These are phyloP conservation scores for Musa beccarii DNA, from an alignment of 176 grass and related monocot genomes.

Conservation along the genomic window DNA sequence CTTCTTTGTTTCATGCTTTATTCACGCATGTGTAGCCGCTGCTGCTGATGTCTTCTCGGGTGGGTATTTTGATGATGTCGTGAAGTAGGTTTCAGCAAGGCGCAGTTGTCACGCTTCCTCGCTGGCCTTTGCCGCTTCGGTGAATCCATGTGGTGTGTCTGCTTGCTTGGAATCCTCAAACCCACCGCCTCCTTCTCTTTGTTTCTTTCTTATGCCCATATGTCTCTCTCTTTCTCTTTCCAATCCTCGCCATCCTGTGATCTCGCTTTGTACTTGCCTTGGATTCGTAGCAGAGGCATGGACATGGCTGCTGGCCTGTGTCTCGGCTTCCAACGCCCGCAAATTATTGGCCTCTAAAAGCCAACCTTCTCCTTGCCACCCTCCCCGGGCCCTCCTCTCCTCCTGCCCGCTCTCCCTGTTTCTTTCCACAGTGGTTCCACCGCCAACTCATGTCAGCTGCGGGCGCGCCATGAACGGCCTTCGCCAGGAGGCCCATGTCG, in stretches of 20 bases:
- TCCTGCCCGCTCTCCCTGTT: neutral
- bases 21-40: neutral
- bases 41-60: too few relatives aligned
- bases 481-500: constrained; percentile 28
- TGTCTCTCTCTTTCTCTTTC: neutral
- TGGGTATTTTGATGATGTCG: neutral
- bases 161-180: neutral
- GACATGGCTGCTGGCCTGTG: neutral
- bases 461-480: neutral
- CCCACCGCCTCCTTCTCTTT: constrained; percentile 3
- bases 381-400: neutral
- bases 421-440: neutral
- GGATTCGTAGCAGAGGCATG: constrained; percentile 7
- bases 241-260: neutral
- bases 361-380: neutral
- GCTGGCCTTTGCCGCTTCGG: neutral
- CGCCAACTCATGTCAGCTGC: neutral
- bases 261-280: constrained; percentile 8
- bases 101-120: neutral
- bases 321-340: neutral
- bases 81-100: neutral
- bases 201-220: neutral
- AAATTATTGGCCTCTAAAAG: constrained; percentile 17
- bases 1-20: too few relatives aligned
- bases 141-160: neutral